Conservation (phyloP, 176 grass and related monocot species). For the Eragrostis nindensis region DNA sequence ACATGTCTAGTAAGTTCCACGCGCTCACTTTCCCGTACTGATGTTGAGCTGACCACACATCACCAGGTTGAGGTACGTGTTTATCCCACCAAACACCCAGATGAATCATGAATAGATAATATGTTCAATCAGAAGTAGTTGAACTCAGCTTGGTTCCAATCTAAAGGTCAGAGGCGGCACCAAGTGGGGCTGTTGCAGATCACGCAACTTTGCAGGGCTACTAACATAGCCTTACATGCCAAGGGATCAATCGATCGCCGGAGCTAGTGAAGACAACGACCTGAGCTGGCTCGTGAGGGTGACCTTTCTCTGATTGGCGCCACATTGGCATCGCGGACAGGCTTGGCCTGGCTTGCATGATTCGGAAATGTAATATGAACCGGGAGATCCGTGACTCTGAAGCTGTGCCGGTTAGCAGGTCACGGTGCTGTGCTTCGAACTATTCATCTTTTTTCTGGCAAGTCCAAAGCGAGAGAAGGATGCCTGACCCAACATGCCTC, state of each 20-base stretch:
- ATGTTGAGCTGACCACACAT: neutral
- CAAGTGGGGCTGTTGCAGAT: constrained; percentile 36
- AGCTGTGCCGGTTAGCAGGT: constrained; percentile 51
- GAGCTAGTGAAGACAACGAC: constrained; percentile 47
- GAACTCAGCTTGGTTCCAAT: constrained; percentile 36
- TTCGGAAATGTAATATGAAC: neutral
- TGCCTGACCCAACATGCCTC: constrained; percentile 60
- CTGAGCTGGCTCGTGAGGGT: constrained; percentile 11
- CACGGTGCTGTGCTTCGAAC: constrained; percentile 27
- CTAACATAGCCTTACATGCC: constrained; percentile 45
- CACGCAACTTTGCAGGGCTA: constrained; percentile 44
- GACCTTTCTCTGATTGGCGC: constrained; percentile 33
- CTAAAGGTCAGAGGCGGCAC: constrained; percentile 44
- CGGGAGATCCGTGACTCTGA: constrained; percentile 19
- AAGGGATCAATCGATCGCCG: constrained; percentile 43
- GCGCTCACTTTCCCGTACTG: constrained; percentile 6
- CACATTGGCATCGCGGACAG: constrained; percentile 34
- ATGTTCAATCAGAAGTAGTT: constrained; percentile 55
- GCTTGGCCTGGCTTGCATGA: constrained; percentile 21
- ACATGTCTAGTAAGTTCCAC: neutral
- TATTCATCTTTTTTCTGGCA: constrained; percentile 14
- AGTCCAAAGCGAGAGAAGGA: constrained; percentile 66
- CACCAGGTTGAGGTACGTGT: neutral
- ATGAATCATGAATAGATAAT: neutral
- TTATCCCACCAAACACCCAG: constrained; percentile 29